Conservation (phyloP, 1,139 yeast species). For the Hansenula sp. region DNA sequence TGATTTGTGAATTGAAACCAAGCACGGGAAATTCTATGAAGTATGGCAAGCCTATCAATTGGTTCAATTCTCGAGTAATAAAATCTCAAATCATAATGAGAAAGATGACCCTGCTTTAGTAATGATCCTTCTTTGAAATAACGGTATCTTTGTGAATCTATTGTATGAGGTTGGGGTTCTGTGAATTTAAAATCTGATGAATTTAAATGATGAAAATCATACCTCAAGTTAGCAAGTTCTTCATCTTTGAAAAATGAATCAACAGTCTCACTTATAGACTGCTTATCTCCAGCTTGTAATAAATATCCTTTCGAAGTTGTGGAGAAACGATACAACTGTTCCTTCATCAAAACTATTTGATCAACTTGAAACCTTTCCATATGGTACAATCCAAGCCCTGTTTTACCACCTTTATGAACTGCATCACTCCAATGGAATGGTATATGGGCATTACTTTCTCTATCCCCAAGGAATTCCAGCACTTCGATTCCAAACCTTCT, state of each 20-base stretch:
- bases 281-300: too few species aligned
- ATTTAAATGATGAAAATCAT: conserved; percentile 2
- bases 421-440: conserved; percentile 11
- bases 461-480: conserved; percentile 5
- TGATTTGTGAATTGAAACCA: conserved; percentile 49
- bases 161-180: not conserved
- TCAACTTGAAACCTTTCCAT: conserved; percentile 7
- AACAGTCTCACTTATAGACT: conserved; percentile 2
- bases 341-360: conserved; percentile 13
- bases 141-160: conserved; percentile 8
- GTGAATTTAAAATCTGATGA: conserved; percentile 5
- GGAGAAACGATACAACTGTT: conserved; percentile 3
- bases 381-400: conserved; percentile 12
- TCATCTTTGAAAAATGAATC: conserved; percentile 5
- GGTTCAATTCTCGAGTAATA: conserved; percentile 32
- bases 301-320: not conserved
- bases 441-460: not conserved
- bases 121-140: conserved; percentile 33
- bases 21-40: conserved; percentile 47
- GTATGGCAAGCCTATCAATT: conserved; percentile 37
- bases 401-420: conserved; percentile 9
- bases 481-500: conserved; percentile 10
- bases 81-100: conserved; percentile 43
- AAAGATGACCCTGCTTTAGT: conserved; percentile 23
- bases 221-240: not conserved